Evolutionary conservation across 257 asterid genomes (phyloP).

Genomic region (Solanum pinnatisectum): DNA sequence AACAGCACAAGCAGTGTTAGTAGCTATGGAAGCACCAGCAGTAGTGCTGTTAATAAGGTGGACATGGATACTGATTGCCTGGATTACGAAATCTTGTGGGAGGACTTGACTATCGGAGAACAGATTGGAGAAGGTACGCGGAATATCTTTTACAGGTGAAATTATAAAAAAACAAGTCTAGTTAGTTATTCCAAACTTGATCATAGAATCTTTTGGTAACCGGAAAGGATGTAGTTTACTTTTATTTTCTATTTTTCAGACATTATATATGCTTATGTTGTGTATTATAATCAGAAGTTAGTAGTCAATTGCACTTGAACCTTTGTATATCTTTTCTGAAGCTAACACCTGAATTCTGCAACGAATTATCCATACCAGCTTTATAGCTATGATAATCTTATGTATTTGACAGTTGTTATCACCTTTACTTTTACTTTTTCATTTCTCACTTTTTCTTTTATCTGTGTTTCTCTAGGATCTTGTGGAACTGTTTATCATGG

Average conservation of each 20-base stretch:
- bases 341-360: not conserved
- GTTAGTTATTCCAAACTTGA: not conserved
- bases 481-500: slow-evolving; percentile 97
- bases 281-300: not conserved
- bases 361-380: not conserved
- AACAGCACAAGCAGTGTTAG: slow-evolving; percentile 87
- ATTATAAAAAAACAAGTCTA: not conserved
- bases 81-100: slow-evolving; percentile 90
- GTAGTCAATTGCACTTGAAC: not conserved
- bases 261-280: not conserved
- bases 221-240: not conserved
- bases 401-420: not conserved
- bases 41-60: slow-evolving; percentile 60
- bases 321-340: not conserved
- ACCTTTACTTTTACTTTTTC: not conserved
- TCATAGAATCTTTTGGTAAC: not conserved
- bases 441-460: slow-evolving; percentile 17
- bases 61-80: slow-evolving; percentile 63
- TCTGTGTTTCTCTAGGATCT: slow-evolving; percentile 49
- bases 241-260: not conserved
- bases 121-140: slow-evolving; percentile 86
- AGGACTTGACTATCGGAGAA: slow-evolving; percentile 87
- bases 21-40: slow-evolving; percentile 75
- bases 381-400: not conserved
- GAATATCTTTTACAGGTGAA: not conserved